phyloP scores from a whole-genome alignment of 257 asterid species.

The Nemophila menziesii region DNA sequence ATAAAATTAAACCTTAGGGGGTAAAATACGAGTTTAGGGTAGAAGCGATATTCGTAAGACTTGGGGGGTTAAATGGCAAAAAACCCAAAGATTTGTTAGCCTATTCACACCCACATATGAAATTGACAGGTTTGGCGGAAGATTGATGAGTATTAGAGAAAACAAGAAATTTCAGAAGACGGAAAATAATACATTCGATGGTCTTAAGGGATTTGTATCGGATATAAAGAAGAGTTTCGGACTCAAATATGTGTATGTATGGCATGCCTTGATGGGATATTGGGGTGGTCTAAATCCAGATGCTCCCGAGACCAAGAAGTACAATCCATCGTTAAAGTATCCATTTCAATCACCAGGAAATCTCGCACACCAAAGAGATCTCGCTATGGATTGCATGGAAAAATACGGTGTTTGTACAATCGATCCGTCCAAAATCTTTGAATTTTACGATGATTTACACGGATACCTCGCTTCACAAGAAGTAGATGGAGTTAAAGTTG shows the following conservation, averaged over 20 bases:
- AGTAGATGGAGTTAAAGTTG: constrained; percentile 38
- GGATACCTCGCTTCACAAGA: constrained; percentile 15
- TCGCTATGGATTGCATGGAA: constrained; percentile 11
- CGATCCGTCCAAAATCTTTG: constrained; percentile 3
- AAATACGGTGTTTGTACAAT: constrained; percentile 9
- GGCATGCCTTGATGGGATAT: constrained; percentile 16
- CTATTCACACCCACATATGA: background rate
- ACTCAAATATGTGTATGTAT: constrained; percentile 11
- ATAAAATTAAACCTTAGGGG: too few species aligned
- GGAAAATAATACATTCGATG: constrained; percentile 5
- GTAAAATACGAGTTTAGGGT: too few species aligned
- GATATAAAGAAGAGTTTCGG: constrained; percentile 12
- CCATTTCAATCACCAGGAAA: constrained; percentile 12
- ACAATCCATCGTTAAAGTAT: constrained; percentile 12
- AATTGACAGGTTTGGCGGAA: constrained; percentile 40
- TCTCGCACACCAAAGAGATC: constrained; percentile 2
- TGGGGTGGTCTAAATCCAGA: constrained; percentile 14
- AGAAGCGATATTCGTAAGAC: too few species aligned
- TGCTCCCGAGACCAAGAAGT: constrained; percentile 2
- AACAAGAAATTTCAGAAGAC: constrained; percentile 11
- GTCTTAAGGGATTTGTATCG: constrained; percentile 8
- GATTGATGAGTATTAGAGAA: constrained; percentile 44
- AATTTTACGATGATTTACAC: constrained; percentile 17
- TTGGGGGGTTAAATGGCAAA: too few species aligned
- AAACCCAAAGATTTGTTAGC: too few species aligned